These are phyloP conservation scores for Aspergillus sp. DNA, from an alignment of 2,329 filamentous ascomycete genomes.

Conservation along the genomic window DNA sequence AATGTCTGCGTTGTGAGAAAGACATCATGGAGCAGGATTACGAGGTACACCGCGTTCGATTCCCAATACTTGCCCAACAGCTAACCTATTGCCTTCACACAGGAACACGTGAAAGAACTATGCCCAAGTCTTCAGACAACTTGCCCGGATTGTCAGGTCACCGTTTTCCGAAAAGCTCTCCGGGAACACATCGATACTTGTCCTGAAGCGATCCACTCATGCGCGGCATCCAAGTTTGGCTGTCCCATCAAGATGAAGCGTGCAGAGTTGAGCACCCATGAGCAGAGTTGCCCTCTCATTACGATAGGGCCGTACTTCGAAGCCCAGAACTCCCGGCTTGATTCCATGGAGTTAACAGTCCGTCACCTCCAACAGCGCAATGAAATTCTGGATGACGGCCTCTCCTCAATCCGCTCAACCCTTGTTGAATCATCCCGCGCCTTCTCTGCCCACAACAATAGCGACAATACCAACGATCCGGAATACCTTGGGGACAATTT, in stretches of 20 bases:
- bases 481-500: not conserved
- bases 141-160: slow-evolving; percentile 39
- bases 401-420: slow-evolving; percentile 43
- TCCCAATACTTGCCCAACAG: too few relatives aligned
- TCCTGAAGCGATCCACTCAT: slow-evolving; percentile 36
- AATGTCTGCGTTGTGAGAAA: slow-evolving; percentile 54
- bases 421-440: slow-evolving; percentile 33
- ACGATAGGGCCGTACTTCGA: slow-evolving; percentile 47
- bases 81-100: not conserved
- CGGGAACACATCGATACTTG: slow-evolving; percentile 40
- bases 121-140: slow-evolving; percentile 37
- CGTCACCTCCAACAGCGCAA: slow-evolving; percentile 47
- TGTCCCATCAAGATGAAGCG: slow-evolving; percentile 41
- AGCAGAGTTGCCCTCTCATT: slow-evolving; percentile 52
- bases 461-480: not conserved
- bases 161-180: slow-evolving; percentile 33
- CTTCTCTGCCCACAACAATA: slow-evolving; percentile 7
- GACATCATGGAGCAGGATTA: slow-evolving; percentile 56
- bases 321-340: slow-evolving; percentile 43
- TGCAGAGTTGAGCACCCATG: slow-evolving; percentile 43
- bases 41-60: slow-evolving; percentile 38
- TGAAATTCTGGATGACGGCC: slow-evolving; percentile 47
- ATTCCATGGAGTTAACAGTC: slow-evolving; percentile 46
- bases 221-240: slow-evolving; percentile 44
- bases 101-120: slow-evolving; percentile 39